Percentiles rank a stretch among this genome's conserved stretches.
Evolutionary conservation across 768 basidiomycete genomes (phyloP).

Genomic region (Trametes cinnabarina): DNA sequence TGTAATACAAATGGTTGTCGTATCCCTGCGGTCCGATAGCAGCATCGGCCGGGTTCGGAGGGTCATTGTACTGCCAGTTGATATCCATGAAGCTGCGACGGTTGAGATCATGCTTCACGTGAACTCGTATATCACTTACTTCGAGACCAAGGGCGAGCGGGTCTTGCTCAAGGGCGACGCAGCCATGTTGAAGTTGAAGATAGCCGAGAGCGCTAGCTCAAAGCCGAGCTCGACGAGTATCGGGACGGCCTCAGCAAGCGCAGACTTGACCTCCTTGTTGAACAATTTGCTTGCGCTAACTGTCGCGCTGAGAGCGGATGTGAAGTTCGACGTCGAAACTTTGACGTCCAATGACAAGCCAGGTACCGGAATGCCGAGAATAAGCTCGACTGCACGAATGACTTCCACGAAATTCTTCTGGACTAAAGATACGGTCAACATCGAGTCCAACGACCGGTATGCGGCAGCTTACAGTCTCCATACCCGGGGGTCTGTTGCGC

Average conservation of each 20-base stretch:
- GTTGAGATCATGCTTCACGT: background rate
- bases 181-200: conserved; percentile 25
- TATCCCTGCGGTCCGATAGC: conserved; percentile 69
- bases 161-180: conserved; percentile 18
- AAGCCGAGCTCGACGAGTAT: conserved; percentile 35
- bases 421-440: conserved; percentile 41
- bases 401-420: conserved; percentile 67
- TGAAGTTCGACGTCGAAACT: conserved; percentile 33
- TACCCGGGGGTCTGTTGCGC: conserved; percentile 64
- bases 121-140: conserved; percentile 29
- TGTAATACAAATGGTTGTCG: conserved; percentile 80
- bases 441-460: background rate
- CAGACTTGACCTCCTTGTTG: conserved; percentile 32
- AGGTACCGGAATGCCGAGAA: conserved; percentile 52
- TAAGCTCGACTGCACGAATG: conserved; percentile 62
- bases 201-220: conserved; percentile 9
- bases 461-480: conserved; percentile 54
- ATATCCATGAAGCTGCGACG: conserved; percentile 74
- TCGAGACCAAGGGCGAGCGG: conserved; percentile 36
- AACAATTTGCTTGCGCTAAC: conserved; percentile 20
- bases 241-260: conserved; percentile 36
- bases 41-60: conserved; percentile 68
- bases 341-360: conserved; percentile 17
- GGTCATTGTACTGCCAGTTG: conserved; percentile 71
- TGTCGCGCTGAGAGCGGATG: conserved; percentile 31